phyloP scores from a whole-genome alignment of 192 early-diverging fungal species.

The Podila clonocystis region DNA sequence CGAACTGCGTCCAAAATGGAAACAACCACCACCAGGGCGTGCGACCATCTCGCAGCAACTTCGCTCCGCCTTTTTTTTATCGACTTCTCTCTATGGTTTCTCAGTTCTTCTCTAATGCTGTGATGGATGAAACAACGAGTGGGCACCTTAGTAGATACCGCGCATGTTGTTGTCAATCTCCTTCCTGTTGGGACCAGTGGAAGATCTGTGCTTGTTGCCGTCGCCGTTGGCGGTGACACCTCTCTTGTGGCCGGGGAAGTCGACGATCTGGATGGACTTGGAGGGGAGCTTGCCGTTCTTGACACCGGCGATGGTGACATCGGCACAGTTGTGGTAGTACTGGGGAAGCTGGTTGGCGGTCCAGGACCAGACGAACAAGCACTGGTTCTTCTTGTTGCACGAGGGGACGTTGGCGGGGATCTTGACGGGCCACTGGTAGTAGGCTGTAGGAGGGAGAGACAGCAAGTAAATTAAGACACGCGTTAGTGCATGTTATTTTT shows the following conservation, averaged over 20 bases:
- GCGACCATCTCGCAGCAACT: not conserved
- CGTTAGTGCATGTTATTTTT: not conserved
- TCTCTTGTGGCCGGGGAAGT: constrained; percentile 31
- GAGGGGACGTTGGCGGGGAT: constrained; percentile 50
- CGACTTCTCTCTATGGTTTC: not conserved
- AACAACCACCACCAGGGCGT: not conserved
- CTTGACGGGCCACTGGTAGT: constrained; percentile 50
- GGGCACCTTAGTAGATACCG: constrained; percentile 10
- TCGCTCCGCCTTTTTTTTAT: not conserved
- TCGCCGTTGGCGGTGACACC: constrained; percentile 26
- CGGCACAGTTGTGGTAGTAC: constrained; percentile 83
- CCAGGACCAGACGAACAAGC: constrained; percentile 70
- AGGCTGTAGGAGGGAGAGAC: constrained; percentile 23
- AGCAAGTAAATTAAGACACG: not conserved
- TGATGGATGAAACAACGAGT: not conserved
- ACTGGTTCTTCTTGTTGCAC: constrained; percentile 44
- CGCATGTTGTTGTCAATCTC: constrained; percentile 36
- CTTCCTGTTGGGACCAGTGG: constrained; percentile 25
- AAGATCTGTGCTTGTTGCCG: constrained; percentile 33
- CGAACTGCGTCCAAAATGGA: too few species aligned
- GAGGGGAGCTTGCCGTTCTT: constrained; percentile 31
- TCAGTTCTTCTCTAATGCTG: not conserved
- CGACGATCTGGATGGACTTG: constrained; percentile 21
- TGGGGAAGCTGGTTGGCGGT: constrained; percentile 76
- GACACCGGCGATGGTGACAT: constrained; percentile 64